Evolutionary conservation across 495 filamentous ascomycete genomes (phyloP).

Genomic region (Pseudotulostoma volvatum): DNA sequence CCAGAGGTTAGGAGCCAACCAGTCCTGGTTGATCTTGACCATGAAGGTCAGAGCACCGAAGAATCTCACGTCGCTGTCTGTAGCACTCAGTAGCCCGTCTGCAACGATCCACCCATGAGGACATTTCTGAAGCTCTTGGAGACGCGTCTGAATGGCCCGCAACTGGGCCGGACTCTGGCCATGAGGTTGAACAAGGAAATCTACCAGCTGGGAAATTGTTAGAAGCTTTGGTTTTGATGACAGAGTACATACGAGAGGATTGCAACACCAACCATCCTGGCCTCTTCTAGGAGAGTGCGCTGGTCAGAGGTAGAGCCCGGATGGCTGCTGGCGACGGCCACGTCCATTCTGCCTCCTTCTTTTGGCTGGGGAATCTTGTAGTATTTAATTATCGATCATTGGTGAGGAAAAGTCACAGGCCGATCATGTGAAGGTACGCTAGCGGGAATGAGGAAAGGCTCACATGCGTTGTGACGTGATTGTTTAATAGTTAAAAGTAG

Average conservation of each 20-base stretch:
- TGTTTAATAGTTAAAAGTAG: too few species aligned
- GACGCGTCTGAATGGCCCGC: slow-evolving; percentile 51
- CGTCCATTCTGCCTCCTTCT: slow-evolving; percentile 5
- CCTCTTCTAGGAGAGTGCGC: slow-evolving; percentile 15
- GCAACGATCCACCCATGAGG: slow-evolving; percentile 75
- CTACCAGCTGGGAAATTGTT: slow-evolving; percentile 16
- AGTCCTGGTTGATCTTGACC: slow-evolving; percentile 78
- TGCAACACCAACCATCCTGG: slow-evolving; percentile 11
- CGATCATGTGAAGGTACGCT: too few species aligned
- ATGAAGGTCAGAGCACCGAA: slow-evolving; percentile 90
- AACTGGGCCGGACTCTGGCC: too few species aligned
- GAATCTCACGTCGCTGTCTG: slow-evolving; percentile 62
- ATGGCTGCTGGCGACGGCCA: background rate
- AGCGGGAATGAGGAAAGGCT: too few species aligned
- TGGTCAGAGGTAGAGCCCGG: slow-evolving; percentile 4
- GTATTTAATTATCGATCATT: too few species aligned
- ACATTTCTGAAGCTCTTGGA: slow-evolving; percentile 61
- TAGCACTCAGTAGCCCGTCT: slow-evolving; percentile 46
- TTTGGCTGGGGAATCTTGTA: too few species aligned
- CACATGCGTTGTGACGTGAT: too few species aligned
- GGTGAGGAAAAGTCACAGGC: too few species aligned
- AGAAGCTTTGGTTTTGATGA: too few species aligned
- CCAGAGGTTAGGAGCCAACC: slow-evolving; percentile 27
- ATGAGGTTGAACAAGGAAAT: too few species aligned
- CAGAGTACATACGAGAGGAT: background rate